Conservation (phyloP, 345 rosid species). For the Linum trigynum region DNA sequence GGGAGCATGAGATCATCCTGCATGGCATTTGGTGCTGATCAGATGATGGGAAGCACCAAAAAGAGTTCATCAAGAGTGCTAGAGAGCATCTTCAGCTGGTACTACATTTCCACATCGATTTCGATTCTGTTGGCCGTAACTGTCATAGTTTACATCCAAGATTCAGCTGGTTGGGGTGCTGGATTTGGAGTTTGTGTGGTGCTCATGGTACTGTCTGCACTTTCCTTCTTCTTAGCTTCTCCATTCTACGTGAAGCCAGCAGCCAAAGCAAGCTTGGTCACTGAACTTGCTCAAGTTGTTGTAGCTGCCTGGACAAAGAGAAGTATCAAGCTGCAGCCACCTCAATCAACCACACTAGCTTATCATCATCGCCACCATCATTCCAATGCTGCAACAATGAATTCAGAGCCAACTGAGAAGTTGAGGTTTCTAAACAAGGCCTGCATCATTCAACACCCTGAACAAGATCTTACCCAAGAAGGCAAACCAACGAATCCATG, state of each 20-base stretch:
- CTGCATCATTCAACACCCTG: conserved; percentile 1
- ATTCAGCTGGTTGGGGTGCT: conserved; percentile 36
- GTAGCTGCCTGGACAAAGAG: conserved; percentile 22
- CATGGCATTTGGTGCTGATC: neutral
- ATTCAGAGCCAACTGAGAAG: no score
- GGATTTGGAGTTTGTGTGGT: conserved; percentile 45
- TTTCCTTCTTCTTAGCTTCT: conserved; percentile 34
- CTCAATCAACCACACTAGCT: no score
- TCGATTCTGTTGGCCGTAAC: conserved; percentile 29
- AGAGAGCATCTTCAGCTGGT: conserved; percentile 50
- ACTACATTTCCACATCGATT: conserved; percentile 40
- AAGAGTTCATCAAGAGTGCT: conserved; percentile 18
- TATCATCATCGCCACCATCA: no score
- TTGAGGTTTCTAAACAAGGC: conserved; percentile 6
- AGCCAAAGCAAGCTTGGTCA: conserved; percentile 34
- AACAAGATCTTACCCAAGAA: neutral
- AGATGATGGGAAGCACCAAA: conserved; percentile 17
- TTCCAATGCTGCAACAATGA: no score
- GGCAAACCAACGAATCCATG: neutral
- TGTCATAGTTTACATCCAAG: conserved; percentile 39
- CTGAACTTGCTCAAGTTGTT: conserved; percentile 31
- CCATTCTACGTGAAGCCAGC: conserved; percentile 29
- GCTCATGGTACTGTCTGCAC: conserved; percentile 30
- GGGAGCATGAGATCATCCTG: no score
- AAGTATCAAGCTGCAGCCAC: no score